phyloP scores from a whole-genome alignment of 129 eudicot species.

The Rutidosis leptorrhynchoides region DNA sequence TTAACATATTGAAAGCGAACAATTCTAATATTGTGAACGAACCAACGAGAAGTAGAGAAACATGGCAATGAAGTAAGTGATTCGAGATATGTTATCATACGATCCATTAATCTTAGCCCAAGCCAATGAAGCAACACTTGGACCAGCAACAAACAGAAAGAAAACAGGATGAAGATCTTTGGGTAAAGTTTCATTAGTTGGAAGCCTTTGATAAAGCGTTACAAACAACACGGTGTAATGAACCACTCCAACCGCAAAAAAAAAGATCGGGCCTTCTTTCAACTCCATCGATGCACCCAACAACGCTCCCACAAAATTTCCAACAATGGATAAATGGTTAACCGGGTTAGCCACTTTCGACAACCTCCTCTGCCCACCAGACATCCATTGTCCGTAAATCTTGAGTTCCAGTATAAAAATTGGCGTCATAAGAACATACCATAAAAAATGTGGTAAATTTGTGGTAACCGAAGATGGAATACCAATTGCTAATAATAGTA shows the following conservation, averaged over 20 bases:
- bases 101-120: conserved; percentile 80
- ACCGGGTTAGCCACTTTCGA: conserved; percentile 83
- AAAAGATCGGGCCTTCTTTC: conserved; percentile 78
- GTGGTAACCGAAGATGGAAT: conserved; percentile 43
- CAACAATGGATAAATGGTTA: conserved; percentile 65
- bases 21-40: background rate
- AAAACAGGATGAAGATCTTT: conserved; percentile 84
- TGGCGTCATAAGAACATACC: conserved; percentile 76
- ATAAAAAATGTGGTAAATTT: conserved; percentile 36
- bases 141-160: conserved; percentile 80
- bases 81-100: conserved; percentile 49
- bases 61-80: conserved; percentile 69
- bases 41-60: conserved; percentile 72
- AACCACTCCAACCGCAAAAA: conserved; percentile 75
- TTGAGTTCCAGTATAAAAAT: conserved; percentile 57
- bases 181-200: conserved; percentile 73
- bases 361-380: conserved; percentile 74
- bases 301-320: conserved; percentile 76
- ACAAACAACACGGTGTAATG: conserved; percentile 69
- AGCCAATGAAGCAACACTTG: conserved; percentile 82
- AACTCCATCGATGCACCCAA: conserved; percentile 77
- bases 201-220: conserved; percentile 76
- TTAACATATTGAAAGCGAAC: background rate
- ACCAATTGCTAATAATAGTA: conserved; percentile 60
- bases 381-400: conserved; percentile 93